Base-by-base conservation (phyloP, 2,329 filamentous ascomycete genomes). In the Zelopaecilomyces penicillatus region DNA sequence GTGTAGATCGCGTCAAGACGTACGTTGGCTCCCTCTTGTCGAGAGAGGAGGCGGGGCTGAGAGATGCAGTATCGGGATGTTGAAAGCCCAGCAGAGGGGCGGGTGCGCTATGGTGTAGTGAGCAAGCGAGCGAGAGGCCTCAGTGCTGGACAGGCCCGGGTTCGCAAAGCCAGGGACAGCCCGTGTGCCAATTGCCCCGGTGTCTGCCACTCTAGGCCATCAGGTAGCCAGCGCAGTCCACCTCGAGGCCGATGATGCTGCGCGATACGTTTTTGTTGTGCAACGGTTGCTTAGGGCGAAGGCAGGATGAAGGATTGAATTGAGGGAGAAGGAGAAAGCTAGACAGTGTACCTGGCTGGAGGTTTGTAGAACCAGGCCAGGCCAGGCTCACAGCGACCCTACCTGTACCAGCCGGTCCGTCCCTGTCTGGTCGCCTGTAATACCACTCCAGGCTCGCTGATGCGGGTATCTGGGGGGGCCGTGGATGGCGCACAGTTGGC, bases 111-210 rank as follows among this genome's bases (percentile, higher is more conserved):
- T 29, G 19, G 44, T 31, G 27, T 44, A 42, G 41, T 41, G 37
- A 19, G 19, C 19, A 19, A 19, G 41, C 29, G 37, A 48, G 38
- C 42, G 45, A 45, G 46, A 34, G 47, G 42, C 43, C 44, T 41
- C 41, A 45, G 34, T 30, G 40, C 46, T 53, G 53, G 52, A 42
- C 46, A 46, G 43, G 46, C 43, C 56, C 54, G 50, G 53, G 54
- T 55, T 54, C 55, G 56, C 54, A 54, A 60, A 55, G 56, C 57
- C 63, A 58, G 53, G 52, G 55, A 52, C 55, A 62, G 62, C 60
- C 59, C 63, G 62, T 56, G 52, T 63, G 59, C 62, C 63, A 65
- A 65, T 65, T 64, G 63, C 61, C 59, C 54, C 57, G 52, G 56
- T 44, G 52, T 50, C 61, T 55, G 54, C 54, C 52, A 56, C 54